Evolutionary conservation across 2,329 filamentous ascomycete genomes (phyloP).

Genomic region (Xylariaceae sp.): DNA sequence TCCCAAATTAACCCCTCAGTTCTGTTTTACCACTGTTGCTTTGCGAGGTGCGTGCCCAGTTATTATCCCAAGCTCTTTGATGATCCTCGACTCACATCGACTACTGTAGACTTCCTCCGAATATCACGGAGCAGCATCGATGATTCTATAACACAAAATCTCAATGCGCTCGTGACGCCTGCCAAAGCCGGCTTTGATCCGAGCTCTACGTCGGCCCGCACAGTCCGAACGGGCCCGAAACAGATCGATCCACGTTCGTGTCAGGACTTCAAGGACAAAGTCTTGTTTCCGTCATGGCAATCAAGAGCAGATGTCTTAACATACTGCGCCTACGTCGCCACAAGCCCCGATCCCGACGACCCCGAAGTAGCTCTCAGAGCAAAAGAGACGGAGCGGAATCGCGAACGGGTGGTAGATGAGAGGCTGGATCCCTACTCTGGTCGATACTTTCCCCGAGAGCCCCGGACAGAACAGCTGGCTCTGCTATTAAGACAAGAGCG

Average conservation of each 20-base stretch:
- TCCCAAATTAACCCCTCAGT: constrained; percentile 64
- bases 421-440: constrained; percentile 87
- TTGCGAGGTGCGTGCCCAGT: constrained; percentile 58
- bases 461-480: constrained; percentile 76
- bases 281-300: constrained; percentile 88
- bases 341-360: constrained; percentile 81
- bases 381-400: constrained; percentile 64
- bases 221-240: constrained; percentile 45
- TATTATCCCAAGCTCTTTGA: constrained; percentile 1
- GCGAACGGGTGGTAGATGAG: constrained; percentile 77
- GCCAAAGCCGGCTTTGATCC: constrained; percentile 72
- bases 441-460: constrained; percentile 74
- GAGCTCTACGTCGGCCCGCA: constrained; percentile 64
- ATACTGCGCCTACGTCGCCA: constrained; percentile 86
- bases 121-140: constrained; percentile 81
- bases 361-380: constrained; percentile 69
- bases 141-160: constrained; percentile 87
- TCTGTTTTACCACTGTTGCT: constrained; percentile 69
- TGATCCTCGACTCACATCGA: constrained; percentile 14
- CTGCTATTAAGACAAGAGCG: constrained; percentile 69
- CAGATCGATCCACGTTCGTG: constrained; percentile 63
- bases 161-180: constrained; percentile 84
- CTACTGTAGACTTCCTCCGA: constrained; percentile 81
- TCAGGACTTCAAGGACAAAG: constrained; percentile 65
- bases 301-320: constrained; percentile 75